Evolutionary conservation across 2,329 filamentous ascomycete genomes (phyloP).

Genomic region (Balansia obtecta): DNA sequence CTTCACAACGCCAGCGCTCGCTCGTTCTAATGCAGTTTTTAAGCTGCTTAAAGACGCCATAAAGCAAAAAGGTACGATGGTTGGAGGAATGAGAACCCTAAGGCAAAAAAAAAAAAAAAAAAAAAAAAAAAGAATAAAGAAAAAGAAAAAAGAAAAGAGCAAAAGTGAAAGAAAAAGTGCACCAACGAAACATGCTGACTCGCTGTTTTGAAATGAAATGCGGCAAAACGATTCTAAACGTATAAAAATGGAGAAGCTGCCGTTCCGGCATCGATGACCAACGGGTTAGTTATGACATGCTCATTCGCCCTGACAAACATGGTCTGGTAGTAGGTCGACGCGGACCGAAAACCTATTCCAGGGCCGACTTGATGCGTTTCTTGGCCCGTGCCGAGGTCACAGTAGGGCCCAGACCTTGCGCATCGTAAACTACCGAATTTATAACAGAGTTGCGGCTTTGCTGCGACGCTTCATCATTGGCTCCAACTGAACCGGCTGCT

Average conservation of each 20-base stretch:
- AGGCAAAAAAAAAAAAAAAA: background rate
- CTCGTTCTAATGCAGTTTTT: background rate
- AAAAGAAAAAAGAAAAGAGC: too few species aligned
- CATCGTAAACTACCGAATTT: background rate
- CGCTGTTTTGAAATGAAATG: constrained; percentile 8
- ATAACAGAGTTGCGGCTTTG: background rate
- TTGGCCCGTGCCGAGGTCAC: background rate
- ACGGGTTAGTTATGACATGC: background rate
- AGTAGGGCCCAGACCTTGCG: background rate
- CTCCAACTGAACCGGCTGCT: background rate
- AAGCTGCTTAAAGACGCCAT: constrained; percentile 15
- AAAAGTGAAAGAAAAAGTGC: constrained; percentile 2
- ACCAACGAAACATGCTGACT: constrained; percentile 8
- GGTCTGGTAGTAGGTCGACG: constrained; percentile 2
- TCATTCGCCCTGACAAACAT: constrained; percentile 2
- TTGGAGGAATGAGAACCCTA: background rate
- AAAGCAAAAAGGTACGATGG: background rate
- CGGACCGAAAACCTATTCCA: constrained; percentile 11
- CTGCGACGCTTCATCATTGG: background rate
- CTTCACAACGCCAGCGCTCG: constrained; percentile 9
- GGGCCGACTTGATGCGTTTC: constrained; percentile 5
- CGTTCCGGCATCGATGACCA: background rate
- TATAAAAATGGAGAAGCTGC: background rate
- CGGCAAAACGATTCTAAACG: constrained; percentile 5
- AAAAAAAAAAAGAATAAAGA: constrained; percentile 4